Evolutionary conservation across 2,329 filamentous ascomycete genomes (phyloP), one percentile per base, ranked within the genome.

Genomic region (Penicillium sp.): DNA sequence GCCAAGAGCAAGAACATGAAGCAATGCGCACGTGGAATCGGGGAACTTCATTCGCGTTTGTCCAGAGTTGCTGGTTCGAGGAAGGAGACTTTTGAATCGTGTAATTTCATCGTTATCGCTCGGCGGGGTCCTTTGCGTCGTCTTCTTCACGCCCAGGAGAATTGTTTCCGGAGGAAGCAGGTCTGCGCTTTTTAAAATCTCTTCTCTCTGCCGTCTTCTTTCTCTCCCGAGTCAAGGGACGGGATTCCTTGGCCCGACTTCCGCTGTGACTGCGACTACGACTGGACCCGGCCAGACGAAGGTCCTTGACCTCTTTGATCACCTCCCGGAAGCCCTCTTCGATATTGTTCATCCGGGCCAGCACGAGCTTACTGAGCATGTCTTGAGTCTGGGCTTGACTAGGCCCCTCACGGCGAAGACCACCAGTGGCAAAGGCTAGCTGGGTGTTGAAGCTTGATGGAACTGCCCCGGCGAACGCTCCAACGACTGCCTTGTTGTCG

Each of bases 241-340:
- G 58, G n/a, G 57, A 46, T 24, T 66, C 63, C 37, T 64, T 64
- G 4, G 53, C 48, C 27, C 55, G 55, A 37, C 58, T 65, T 26
- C 60, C 59, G 26, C 63, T 66, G 26, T 60, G 64, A 32, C 40
- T 65, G 12, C 60, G 62, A 40, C 63, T 66, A 28, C 61, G 64
- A 45, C 59, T 65, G 1, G 60, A 60, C 26, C 66, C 53, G 66
- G 68, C 68, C 74, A 80, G 65, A 80, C 71, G 53, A 24, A 71
- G 57, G 45, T 82, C 81, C 52, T 86, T 82, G 66, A 95, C 84
- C 66, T 93, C 88, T 53, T 81, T 82, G 48, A 90, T 80, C n/a
- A 95, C 84, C 50, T 95, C 88, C 2, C 86, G 80, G 66, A 97
- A 91, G 11, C 90, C 86, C 68, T 95, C 89, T 66, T 97, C 90